Evolutionary conservation across 768 basidiomycete genomes (phyloP), one percentile per base, ranked within the genome.

Genomic region (Cystofilobasidium ferigula): DNA sequence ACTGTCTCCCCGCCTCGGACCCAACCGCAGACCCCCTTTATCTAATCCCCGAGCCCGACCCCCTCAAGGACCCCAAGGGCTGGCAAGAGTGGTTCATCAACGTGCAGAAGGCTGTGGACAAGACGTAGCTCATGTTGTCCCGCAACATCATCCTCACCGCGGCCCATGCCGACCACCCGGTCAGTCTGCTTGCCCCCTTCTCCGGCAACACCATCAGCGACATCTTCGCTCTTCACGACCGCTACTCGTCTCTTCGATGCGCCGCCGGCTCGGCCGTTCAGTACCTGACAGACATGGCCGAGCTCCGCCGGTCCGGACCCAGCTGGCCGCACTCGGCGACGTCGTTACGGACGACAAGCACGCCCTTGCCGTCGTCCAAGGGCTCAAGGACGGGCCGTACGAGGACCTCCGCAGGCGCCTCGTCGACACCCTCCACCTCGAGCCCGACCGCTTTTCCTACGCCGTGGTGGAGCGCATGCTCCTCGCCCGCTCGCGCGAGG

Each of bases 331-430:
- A 7, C 57, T 58, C 35, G 57, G 57, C 38, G 57, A 58, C 38
- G 35, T 35, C 34, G 22, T 58, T n/a, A 4, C 57, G 18, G 57
- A 58, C 57, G 57, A 58, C 57, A 58, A 34, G 24, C 57, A 58
- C 34, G 57, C 26, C 38, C 34, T 36, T 18, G 57, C 38, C 38
- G 8, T 58, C 57, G 35, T 22, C 38, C 6, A 40, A 36, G 32
- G 57, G 20, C 57, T 58, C 57, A 58, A 40, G 34, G 57, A 40
- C 32, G n/a, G 35, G 12, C n/a, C n/a, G n/a, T n/a, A n/a, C n/a
- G n/a, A n/a, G n/a, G n/a, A n/a, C n/a, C n/a, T n/a, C n/a, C n/a
- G n/a, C n/a, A n/a, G n/a, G n/a, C n/a, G n/a, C n/a, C n/a, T n/a
- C n/a, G n/a, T n/a, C n/a, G n/a, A n/a, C n/a, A n/a, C n/a, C n/a